Evolutionary conservation across 768 basidiomycete species (phyloP).

Genomic region (Termitomyces eurrhizus): DNA sequence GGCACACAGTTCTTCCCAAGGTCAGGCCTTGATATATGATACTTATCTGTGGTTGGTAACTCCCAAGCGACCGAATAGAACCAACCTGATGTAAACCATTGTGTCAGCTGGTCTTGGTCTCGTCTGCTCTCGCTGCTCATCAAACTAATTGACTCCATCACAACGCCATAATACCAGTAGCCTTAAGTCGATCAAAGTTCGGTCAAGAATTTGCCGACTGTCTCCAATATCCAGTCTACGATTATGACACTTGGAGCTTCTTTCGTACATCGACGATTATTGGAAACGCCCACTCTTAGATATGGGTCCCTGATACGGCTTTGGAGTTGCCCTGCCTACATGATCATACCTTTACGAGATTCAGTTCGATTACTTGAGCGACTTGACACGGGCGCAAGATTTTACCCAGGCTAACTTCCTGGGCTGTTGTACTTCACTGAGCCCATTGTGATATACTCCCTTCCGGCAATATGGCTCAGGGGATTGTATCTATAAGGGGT

Average conservation of each 20-base stretch:
- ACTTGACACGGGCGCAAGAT: neutral
- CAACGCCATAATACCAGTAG: neutral
- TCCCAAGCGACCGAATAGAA: neutral
- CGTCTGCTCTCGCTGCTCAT: neutral
- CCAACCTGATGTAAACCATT: neutral
- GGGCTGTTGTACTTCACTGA: neutral
- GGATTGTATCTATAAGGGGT: no score
- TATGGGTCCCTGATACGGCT: neutral
- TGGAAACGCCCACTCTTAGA: neutral
- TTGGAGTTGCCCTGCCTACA: neutral
- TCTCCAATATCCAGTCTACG: neutral
- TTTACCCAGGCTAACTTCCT: neutral
- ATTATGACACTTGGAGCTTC: neutral
- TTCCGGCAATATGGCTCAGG: neutral
- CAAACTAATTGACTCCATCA: neutral
- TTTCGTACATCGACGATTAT: neutral
- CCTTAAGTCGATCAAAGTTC: neutral
- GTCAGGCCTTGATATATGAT: neutral
- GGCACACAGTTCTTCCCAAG: neutral
- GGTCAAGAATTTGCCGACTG: neutral
- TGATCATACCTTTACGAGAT: neutral
- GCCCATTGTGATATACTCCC: neutral
- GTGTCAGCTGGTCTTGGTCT: neutral
- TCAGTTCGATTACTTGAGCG: neutral
- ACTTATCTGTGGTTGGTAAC: neutral